These are phyloP conservation scores for Polyrhizophydium stewartii DNA, from an alignment of 371 early-diverging fungal genomes.

Conservation along the genomic window DNA sequence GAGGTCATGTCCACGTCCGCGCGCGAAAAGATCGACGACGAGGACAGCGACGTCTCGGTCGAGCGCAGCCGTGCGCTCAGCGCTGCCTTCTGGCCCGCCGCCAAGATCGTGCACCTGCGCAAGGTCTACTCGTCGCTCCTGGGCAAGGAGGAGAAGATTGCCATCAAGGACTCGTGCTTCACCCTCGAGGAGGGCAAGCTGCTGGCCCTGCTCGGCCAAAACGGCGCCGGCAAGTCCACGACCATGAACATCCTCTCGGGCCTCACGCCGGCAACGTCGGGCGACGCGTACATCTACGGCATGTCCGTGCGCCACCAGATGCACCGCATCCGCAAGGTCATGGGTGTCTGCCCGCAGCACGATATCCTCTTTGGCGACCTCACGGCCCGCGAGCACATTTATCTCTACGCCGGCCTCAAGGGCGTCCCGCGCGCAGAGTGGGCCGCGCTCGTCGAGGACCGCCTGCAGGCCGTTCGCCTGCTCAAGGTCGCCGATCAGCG, in stretches of 20 bases:
- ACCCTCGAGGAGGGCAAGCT: constrained; percentile 51
- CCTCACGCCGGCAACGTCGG: constrained; percentile 20
- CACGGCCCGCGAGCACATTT: constrained; percentile 57
- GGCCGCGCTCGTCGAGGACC: constrained; percentile 26
- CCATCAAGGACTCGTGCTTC: constrained; percentile 56
- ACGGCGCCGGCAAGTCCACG: constrained; percentile 55
- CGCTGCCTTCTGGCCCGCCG: constrained; percentile 10
- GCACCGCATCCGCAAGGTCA: constrained; percentile 46
- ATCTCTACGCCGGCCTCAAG: constrained; percentile 57
- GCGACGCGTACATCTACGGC: constrained; percentile 47
- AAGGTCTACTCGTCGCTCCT: constrained; percentile 7
- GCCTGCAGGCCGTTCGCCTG: constrained; percentile 44
- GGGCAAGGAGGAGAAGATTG: constrained; percentile 32
- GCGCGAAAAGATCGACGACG: constrained; percentile 1
- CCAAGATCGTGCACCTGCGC: constrained; percentile 15
- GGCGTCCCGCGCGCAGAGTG: constrained; percentile 32
- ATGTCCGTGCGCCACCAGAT: constrained; percentile 42
- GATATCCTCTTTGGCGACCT: constrained; percentile 50
- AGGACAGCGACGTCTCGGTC: constrained; percentile 4
- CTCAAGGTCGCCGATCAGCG: constrained; percentile 30
- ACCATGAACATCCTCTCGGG: constrained; percentile 58
- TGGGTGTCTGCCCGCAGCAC: constrained; percentile 63
- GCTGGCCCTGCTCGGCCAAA: constrained; percentile 60
- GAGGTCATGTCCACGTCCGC: background rate
- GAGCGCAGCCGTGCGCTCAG: constrained; percentile 5